Percentiles rank a stretch among this genome's conserved stretches.
Conservation (phyloP, 176 grass and related monocot species). For the Otatea glauca region DNA sequence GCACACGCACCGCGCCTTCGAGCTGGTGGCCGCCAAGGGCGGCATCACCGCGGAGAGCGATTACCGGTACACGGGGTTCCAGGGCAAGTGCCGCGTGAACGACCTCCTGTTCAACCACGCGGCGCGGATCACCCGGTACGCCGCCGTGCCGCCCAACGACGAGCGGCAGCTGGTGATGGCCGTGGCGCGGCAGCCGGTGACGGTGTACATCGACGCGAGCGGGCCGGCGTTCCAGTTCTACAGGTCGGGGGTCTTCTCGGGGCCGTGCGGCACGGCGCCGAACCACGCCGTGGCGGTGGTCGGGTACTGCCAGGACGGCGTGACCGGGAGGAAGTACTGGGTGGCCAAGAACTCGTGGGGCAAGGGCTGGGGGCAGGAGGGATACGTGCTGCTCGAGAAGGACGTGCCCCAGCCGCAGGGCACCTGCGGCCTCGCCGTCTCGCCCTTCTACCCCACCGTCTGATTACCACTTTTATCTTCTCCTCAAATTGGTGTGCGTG, state of each 20-base stretch:
- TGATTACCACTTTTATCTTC: not conserved
- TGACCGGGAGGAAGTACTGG: slow-evolving; percentile 43
- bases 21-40: slow-evolving; percentile 3
- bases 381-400: slow-evolving; percentile 49
- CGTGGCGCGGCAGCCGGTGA: slow-evolving; percentile 58
- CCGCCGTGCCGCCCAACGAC: slow-evolving; percentile 40
- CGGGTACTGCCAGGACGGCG: slow-evolving; percentile 47
- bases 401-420: slow-evolving; percentile 30
- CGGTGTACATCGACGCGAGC: slow-evolving; percentile 47
- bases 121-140: not conserved
- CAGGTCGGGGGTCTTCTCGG: slow-evolving; percentile 46
- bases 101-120: slow-evolving; percentile 10
- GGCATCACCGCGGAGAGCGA: slow-evolving; percentile 33
- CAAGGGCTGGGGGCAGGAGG: slow-evolving; percentile 53
- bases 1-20: slow-evolving; percentile 28
- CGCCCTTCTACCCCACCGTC: slow-evolving; percentile 43
- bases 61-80: not conserved
- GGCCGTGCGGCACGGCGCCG: slow-evolving; percentile 7
- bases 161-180: slow-evolving; percentile 38
- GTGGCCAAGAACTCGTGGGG: slow-evolving; percentile 60
- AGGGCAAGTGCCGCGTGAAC: slow-evolving; percentile 20
- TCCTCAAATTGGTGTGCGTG: not conserved
- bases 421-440: slow-evolving; percentile 48
- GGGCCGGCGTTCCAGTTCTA: slow-evolving; percentile 53
- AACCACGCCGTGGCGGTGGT: slow-evolving; percentile 53